A percentile compares a stretch with the other conserved stretches of the same genome.
Conservation (phyloP, 345 rosid species). For the Aurinia saxatilis region DNA sequence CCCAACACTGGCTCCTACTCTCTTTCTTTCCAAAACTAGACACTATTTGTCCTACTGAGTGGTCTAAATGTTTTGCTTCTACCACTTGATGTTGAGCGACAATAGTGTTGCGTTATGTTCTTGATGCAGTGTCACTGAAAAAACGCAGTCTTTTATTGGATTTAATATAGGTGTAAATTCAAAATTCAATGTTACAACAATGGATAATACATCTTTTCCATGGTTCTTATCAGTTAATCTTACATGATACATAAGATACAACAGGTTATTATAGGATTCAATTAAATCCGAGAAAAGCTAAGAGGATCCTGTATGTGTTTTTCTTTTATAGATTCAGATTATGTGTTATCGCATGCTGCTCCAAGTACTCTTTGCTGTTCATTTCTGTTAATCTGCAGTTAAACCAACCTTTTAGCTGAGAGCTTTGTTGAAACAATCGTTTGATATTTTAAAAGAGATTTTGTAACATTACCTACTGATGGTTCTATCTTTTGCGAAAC, state of each 20-base stretch:
- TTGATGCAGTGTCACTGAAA: background rate
- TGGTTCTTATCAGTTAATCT: background rate
- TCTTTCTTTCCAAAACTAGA: conserved; percentile 53
- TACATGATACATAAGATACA: conserved; percentile 13
- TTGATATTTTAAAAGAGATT: background rate
- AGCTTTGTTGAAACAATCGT: background rate
- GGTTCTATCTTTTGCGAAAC: conserved; percentile 96
- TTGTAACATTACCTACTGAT: conserved; percentile 61
- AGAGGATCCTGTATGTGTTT: background rate
- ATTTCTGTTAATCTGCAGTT: conserved; percentile 75
- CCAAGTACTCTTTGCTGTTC: conserved; percentile 94
- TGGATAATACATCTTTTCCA: background rate
- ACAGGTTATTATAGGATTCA: background rate
- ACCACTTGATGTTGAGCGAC: conserved; percentile 8
- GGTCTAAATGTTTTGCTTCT: conserved; percentile 2
- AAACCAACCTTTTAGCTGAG: background rate
- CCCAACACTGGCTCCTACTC: conserved; percentile 93
- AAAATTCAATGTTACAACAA: conserved; percentile 13
- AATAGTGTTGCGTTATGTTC: background rate
- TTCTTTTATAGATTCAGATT: background rate
- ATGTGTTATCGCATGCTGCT: conserved; percentile 44
- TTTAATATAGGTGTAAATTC: conserved; percentile 18
- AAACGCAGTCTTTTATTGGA: background rate
- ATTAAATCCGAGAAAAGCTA: background rate
- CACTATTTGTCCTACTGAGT: background rate